Percentiles rank a stretch among this genome's conserved stretches.
phyloP scores from a whole-genome alignment of 352 stramenopile species.

The Globisporangium mamillatum region DNA sequence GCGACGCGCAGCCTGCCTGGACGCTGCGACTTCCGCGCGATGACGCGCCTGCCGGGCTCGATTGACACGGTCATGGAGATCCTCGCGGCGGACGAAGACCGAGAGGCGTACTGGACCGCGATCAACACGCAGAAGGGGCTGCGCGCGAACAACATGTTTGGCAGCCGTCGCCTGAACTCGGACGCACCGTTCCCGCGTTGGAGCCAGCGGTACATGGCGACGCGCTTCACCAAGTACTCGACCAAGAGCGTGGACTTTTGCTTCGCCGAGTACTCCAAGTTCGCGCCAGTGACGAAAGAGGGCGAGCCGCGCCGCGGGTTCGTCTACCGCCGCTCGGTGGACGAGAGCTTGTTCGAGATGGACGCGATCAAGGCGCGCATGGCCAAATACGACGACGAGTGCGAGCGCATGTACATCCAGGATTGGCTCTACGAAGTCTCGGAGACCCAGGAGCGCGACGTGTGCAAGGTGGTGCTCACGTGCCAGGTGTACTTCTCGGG shows the following conservation, averaged over 20 bases:
- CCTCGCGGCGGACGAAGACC: slow-evolving; percentile 50
- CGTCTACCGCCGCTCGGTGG: slow-evolving; percentile 74
- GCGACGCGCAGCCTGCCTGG: slow-evolving; percentile 19
- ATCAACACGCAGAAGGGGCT: slow-evolving; percentile 66
- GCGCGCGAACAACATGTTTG: slow-evolving; percentile 46
- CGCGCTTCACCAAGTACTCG: slow-evolving; percentile 59
- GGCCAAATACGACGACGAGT: slow-evolving; percentile 40
- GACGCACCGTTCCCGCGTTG: slow-evolving; percentile 51
- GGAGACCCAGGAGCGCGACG: slow-evolving; percentile 50
- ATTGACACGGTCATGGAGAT: slow-evolving; percentile 57
- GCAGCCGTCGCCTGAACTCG: slow-evolving; percentile 25
- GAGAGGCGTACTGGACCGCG: slow-evolving; percentile 71
- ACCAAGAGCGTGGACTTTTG: slow-evolving; percentile 52
- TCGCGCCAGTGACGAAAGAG: slow-evolving; percentile 16
- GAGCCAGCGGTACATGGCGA: slow-evolving; percentile 63
- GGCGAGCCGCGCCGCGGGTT: slow-evolving; percentile 40
- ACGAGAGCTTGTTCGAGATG: slow-evolving; percentile 45
- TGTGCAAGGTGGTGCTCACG: slow-evolving; percentile 73
- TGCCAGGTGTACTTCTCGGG: slow-evolving; percentile 50
- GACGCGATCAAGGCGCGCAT: slow-evolving; percentile 41
- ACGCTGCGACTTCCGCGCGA: slow-evolving; percentile 62
- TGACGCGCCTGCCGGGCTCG: slow-evolving; percentile 58
- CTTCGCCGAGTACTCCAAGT: slow-evolving; percentile 59
- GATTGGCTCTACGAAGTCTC: slow-evolving; percentile 72
- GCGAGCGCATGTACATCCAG: slow-evolving; percentile 52